A percentile compares a stretch with the other conserved stretches of the same genome.
These are phyloP conservation scores for Trypanosomatidae sp. DNA, from an alignment of 208 protist species.

Conservation along the genomic window DNA sequence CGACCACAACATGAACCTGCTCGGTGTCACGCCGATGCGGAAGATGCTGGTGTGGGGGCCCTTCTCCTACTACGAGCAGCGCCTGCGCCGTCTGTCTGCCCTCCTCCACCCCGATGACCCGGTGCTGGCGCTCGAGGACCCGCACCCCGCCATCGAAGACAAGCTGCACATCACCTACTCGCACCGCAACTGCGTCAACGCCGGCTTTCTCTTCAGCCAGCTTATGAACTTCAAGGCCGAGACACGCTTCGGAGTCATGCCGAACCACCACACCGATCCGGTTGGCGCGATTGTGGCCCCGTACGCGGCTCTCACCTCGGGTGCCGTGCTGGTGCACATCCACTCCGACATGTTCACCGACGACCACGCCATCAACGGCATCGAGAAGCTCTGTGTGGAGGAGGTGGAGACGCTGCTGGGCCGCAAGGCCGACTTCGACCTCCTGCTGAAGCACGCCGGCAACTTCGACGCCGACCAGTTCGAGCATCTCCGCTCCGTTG, in stretches of 20 bases:
- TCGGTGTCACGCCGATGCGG: slow-evolving; percentile 87
- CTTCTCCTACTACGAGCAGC: slow-evolving; percentile 93
- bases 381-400: slow-evolving; percentile 91
- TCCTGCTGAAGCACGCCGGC: slow-evolving; percentile 84
- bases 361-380: slow-evolving; percentile 89
- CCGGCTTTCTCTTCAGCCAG: slow-evolving; percentile 83
- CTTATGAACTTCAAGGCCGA: slow-evolving; percentile 84
- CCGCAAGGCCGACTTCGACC: slow-evolving; percentile 82
- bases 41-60: slow-evolving; percentile 91
- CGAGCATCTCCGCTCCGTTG: slow-evolving; percentile 81
- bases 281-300: slow-evolving; percentile 86
- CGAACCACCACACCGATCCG: slow-evolving; percentile 87
- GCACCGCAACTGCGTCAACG: slow-evolving; percentile 90
- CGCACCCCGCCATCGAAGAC: slow-evolving; percentile 84
- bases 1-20: slow-evolving; percentile 92
- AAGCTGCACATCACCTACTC: slow-evolving; percentile 88
- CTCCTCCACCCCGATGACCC: slow-evolving; percentile 91
- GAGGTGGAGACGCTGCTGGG: slow-evolving; percentile 83
- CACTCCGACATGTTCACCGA: slow-evolving; percentile 91
- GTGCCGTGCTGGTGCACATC: slow-evolving; percentile 85
- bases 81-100: slow-evolving; percentile 81
- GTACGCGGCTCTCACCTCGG: slow-evolving; percentile 85
- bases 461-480: slow-evolving; percentile 90
- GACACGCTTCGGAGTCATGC: slow-evolving; percentile 89
- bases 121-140: slow-evolving; percentile 86